These are phyloP conservation scores for Gracilariopsis chorda DNA, from an alignment of 23 red algal species.

Conservation along the genomic window DNA sequence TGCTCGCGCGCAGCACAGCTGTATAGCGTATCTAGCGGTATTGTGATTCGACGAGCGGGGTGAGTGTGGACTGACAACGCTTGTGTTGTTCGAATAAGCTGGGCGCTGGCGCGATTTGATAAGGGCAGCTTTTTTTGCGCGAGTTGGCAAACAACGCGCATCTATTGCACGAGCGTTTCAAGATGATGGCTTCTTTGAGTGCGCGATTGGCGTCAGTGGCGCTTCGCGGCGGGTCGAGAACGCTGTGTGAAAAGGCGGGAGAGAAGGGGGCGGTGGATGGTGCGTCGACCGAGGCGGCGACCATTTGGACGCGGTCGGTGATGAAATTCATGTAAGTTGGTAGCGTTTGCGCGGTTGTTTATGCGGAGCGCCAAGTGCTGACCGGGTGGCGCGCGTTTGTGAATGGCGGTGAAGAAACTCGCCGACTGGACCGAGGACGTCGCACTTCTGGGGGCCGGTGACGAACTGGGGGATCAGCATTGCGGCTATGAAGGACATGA, in stretches of 20 bases:
- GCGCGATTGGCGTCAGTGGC: background rate
- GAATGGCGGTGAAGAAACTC: too few species aligned
- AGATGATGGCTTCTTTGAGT: slow-evolving; percentile 26
- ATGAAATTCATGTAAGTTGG: slow-evolving; percentile 1
- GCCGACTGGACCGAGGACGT: slow-evolving; percentile 92
- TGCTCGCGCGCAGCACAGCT: too few species aligned
- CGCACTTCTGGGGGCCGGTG: slow-evolving; percentile 97
- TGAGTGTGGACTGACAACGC: too few species aligned
- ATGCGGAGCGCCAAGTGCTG: too few species aligned
- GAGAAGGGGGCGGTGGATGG: background rate
- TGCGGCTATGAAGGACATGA: slow-evolving; percentile 87
- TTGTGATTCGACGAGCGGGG: too few species aligned
- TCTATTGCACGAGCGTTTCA: background rate
- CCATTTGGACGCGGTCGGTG: background rate
- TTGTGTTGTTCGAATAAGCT: too few species aligned
- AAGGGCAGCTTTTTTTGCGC: too few species aligned
- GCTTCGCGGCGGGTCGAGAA: background rate
- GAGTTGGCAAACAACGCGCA: background rate
- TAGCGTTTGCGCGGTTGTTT: too few species aligned
- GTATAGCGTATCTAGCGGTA: too few species aligned
- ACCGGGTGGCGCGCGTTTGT: too few species aligned
- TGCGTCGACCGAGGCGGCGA: background rate
- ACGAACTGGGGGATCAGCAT: slow-evolving; percentile 92
- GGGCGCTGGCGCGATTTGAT: too few species aligned
- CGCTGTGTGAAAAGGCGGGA: slow-evolving; percentile 13